Evolutionary conservation across 2,329 filamentous ascomycete species (phyloP).

Genomic region (Monilinia vaccinii-corymbosi): DNA sequence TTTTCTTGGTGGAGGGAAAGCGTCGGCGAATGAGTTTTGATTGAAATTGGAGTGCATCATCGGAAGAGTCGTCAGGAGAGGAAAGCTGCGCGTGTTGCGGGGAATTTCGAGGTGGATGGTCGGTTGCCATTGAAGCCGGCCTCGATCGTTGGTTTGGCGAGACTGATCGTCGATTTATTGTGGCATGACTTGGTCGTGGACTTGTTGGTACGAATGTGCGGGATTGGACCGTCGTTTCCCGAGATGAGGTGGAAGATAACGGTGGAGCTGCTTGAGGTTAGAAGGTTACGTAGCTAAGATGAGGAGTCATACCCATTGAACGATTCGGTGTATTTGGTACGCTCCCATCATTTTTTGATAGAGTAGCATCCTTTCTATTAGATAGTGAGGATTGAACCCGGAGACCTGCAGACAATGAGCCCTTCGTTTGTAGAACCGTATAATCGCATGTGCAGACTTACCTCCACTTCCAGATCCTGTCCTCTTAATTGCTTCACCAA

Average conservation of each 20-base stretch:
- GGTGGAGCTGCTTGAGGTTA: slow-evolving; percentile 23
- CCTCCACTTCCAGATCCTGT: slow-evolving; percentile 38
- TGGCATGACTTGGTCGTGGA: slow-evolving; percentile 23
- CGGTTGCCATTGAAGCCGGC: slow-evolving; percentile 11
- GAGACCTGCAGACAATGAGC: slow-evolving; percentile 17
- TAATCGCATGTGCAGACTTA: slow-evolving; percentile 18
- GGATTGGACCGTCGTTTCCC: slow-evolving; percentile 25
- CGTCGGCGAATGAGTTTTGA: slow-evolving; percentile 27
- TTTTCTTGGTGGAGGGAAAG: slow-evolving; percentile 21
- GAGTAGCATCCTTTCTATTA: slow-evolving; percentile 24
- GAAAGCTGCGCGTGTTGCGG: slow-evolving; percentile 13
- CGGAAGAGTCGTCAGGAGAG: slow-evolving; percentile 21
- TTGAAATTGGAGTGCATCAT: slow-evolving; percentile 21
- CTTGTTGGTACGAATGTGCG: slow-evolving; percentile 22
- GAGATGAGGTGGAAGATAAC: slow-evolving; percentile 27
- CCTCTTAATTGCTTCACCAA: slow-evolving; percentile 42
- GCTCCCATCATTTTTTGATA: slow-evolving; percentile 20
- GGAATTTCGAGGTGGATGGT: slow-evolving; percentile 11
- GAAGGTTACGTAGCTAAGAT: neutral
- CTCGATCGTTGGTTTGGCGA: slow-evolving; percentile 21
- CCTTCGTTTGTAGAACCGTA: neutral
- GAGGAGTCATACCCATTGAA: slow-evolving; percentile 16
- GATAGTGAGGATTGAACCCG: slow-evolving; percentile 26
- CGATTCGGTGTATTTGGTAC: slow-evolving; percentile 18
- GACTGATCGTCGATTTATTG: slow-evolving; percentile 19